Percentiles rank a stretch among this genome's conserved stretches.
Conservation (phyloP, 306 rosid genomes). For the Argentina anserina region DNA sequence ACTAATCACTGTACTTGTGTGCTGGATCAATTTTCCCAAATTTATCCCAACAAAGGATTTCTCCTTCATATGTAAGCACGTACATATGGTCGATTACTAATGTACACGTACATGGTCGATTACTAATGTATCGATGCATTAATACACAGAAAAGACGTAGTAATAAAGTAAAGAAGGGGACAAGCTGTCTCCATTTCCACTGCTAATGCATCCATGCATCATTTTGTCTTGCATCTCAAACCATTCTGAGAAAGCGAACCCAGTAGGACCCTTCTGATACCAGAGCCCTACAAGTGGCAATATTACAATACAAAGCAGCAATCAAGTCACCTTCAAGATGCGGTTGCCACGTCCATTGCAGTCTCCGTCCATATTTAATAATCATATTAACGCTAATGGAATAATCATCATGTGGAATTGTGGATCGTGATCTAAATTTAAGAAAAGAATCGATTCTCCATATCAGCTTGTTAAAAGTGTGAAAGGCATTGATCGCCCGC, state of each 20-base stretch:
- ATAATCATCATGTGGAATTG: not conserved
- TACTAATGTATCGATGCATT: not conserved
- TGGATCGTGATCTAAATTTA: not conserved
- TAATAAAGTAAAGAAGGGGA: not conserved
- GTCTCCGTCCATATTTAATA: conserved; percentile 8
- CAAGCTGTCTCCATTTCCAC: conserved; percentile 24
- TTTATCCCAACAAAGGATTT: not conserved
- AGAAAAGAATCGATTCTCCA: not conserved
- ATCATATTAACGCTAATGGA: not conserved
- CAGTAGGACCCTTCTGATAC: conserved; percentile 5
- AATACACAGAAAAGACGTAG: not conserved
- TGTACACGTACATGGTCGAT: too few relatives aligned
- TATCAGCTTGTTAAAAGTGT: not conserved
- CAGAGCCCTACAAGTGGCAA: conserved; percentile 21
- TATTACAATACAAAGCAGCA: conserved; percentile 13
- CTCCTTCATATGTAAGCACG: too few relatives aligned
- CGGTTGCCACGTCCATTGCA: conserved; percentile 31
- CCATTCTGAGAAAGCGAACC: conserved; percentile 17
- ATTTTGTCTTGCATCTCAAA: conserved; percentile 50
- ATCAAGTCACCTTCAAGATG: conserved; percentile 25
- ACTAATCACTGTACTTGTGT: not conserved
- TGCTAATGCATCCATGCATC: conserved; percentile 42
- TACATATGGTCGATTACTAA: too few relatives aligned
- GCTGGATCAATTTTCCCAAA: not conserved
- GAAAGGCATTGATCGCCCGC: conserved; percentile 12